phyloP scores from a whole-genome alignment of 345 rosid genomes.

The Camelina neglecta region DNA sequence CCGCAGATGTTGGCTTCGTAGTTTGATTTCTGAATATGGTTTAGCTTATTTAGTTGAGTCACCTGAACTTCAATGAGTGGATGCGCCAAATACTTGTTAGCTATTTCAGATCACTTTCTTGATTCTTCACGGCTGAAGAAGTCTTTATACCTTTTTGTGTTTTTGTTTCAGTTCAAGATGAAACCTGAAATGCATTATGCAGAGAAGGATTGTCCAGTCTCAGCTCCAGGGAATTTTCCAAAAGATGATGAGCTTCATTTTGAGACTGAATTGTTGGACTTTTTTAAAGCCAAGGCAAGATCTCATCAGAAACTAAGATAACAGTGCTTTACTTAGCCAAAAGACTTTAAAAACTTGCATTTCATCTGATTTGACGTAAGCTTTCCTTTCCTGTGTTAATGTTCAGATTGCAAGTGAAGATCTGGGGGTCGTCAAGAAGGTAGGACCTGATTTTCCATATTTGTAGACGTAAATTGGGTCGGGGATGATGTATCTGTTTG shows the following conservation, averaged over 20 bases:
- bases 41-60: conserved; percentile 11
- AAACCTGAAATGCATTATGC: conserved; percentile 93
- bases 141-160: neutral
- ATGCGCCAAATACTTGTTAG: neutral
- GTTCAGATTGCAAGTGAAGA: conserved; percentile 86
- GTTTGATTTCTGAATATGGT: conserved; percentile 17
- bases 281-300: conserved; percentile 83
- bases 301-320: conserved; percentile 19
- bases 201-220: conserved; percentile 84
- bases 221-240: conserved; percentile 70
- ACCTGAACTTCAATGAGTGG: neutral
- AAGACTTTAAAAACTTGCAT: conserved; percentile 20
- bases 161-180: conserved; percentile 81
- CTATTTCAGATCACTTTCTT: conserved; percentile 2
- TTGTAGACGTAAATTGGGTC: neutral
- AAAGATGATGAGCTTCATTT: conserved; percentile 96
- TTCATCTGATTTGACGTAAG: conserved; percentile 3
- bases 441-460: conserved; percentile 38
- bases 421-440: conserved; percentile 91
- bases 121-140: conserved; percentile 11
- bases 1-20: neutral
- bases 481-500: conserved; percentile 4
- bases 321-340: neutral
- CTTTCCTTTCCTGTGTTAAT: conserved; percentile 26
- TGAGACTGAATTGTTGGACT: conserved; percentile 89